phyloP scores from a whole-genome alignment of 495 filamentous ascomycete species.

The Articulospora tetracladia region DNA sequence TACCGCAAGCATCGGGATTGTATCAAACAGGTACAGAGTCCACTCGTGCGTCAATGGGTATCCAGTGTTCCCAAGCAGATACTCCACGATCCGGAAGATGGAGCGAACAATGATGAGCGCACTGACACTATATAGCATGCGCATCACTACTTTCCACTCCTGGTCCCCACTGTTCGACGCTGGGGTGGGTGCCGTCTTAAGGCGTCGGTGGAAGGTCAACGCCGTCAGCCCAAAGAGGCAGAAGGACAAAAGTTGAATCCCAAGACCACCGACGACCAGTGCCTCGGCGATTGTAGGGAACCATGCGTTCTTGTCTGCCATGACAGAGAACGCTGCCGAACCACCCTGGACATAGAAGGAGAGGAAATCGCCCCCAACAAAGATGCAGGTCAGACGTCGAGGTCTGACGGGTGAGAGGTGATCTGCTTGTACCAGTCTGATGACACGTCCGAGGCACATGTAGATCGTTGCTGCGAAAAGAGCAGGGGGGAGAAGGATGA shows the following conservation, averaged over 20 bases:
- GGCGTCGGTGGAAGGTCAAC: conserved; percentile 5
- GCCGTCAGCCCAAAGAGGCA: conserved; percentile 41
- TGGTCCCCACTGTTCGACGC: background rate
- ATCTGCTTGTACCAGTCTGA: too few relatives aligned
- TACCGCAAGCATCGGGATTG: conserved; percentile 50
- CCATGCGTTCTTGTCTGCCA: conserved; percentile 14
- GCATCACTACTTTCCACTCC: conserved; percentile 45
- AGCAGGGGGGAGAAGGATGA: conserved; percentile 45
- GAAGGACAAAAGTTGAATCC: conserved; percentile 46
- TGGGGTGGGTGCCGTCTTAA: background rate
- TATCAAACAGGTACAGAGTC: conserved; percentile 60
- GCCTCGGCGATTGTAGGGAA: conserved; percentile 32
- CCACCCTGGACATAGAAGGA: conserved; percentile 36
- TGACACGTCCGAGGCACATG: conserved; percentile 47
- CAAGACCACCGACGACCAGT: conserved; percentile 39
- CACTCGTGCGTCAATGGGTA: conserved; percentile 44
- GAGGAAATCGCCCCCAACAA: conserved; percentile 40
- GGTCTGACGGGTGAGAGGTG: too few relatives aligned
- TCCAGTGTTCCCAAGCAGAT: conserved; percentile 13
- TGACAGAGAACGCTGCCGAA: conserved; percentile 1
- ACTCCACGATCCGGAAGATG: conserved; percentile 60
- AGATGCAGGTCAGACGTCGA: conserved; percentile 37
- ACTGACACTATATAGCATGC: conserved; percentile 46
- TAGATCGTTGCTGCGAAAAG: conserved; percentile 50
- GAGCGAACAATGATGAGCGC: conserved; percentile 55